Percentiles rank a stretch among this genome's conserved stretches.
Conservation (phyloP, 176 grass and related monocot genomes). For the Carex kokanica region DNA sequence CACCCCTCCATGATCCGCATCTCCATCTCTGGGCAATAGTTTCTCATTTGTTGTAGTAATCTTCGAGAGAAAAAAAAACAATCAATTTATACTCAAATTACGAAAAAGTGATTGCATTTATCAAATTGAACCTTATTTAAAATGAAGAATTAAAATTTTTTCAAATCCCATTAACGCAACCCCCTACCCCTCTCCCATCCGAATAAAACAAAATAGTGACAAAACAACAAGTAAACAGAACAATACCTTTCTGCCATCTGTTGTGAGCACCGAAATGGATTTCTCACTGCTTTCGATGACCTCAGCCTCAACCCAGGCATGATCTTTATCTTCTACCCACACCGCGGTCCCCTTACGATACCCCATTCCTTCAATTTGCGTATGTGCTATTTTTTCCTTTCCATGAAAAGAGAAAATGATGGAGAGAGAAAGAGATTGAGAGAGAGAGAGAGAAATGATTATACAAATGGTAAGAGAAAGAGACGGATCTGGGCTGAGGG, state of each 20-base stretch:
- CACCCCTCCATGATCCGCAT: conserved; percentile 57
- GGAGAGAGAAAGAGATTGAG: neutral
- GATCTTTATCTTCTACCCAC: conserved; percentile 57
- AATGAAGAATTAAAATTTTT: neutral
- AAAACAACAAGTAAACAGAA: neutral
- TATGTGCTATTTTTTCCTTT: neutral
- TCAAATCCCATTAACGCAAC: conserved; percentile 13
- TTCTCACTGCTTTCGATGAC: conserved; percentile 32
- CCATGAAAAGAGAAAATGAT: neutral
- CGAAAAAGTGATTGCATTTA: neutral
- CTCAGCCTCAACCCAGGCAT: conserved; percentile 58
- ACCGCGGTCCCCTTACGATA: conserved; percentile 41
- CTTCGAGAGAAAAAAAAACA: conserved; percentile 20
- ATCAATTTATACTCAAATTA: neutral
- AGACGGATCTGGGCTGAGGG: conserved; percentile 17
- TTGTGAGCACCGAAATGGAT: conserved; percentile 31
- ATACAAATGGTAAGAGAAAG: neutral
- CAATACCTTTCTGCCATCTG: conserved; percentile 39
- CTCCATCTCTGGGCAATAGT: conserved; percentile 47
- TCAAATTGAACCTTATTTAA: neutral
- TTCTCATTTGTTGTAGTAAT: conserved; percentile 33
- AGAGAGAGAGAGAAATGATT: conserved; percentile 17
- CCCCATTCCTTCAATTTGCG: conserved; percentile 15
- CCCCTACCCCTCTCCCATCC: neutral
- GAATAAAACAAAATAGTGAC: conserved; percentile 16